Base-by-base conservation (phyloP, 805 yeast species). In the Sugiyamaella qingdaonensis region DNA sequence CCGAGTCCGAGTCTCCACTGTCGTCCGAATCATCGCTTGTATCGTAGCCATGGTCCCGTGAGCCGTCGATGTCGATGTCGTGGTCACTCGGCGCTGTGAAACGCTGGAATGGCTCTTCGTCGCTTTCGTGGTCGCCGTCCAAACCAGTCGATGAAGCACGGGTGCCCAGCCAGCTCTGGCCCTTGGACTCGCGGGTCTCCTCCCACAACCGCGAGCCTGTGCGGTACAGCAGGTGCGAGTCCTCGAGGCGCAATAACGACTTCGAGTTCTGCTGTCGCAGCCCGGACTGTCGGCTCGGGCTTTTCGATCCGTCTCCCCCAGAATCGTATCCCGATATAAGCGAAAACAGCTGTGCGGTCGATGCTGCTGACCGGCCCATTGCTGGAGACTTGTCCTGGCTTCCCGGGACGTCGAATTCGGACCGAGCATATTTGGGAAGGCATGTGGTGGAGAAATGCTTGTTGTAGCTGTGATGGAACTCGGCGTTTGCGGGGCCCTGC, bases 171-270 rank as follows among this genome's bases (percentile, higher is more conserved):
- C 60, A 54, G 48, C 56, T 49, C 35, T 56, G 59, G 35, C 63
- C 62, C 29, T 54, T 57, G 37, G 53, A 51, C 49, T 64, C 64
- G 19, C 59, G 54, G 8, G 56, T 41, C 21, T 60, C 65, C 44
- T 54, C 61, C 63, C 64, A 61, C 16, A 64, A 54, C 24, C 62
- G 54, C 10, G 66, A 62, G 10, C 65, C 66, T 1, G 66, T 60
- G 16, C 67, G 60, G 32, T 49, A 55, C 42, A 63, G 34, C 44
- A 63, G 48, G 32, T 54, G 58, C 3, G 64, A 48, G 46, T 53
- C 52, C 37, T 61, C 62, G 35, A 48, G 39, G 19, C 35, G 14
- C 32, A 33, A 10, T 29, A 19, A 51, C 21, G 54, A 51, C 9
- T 21, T 35, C 31, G 54, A 45, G 19, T 32, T 19, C 16, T 35